Evolutionary conservation across 306 rosid genomes (phyloP).

Genomic region (Cicer judaicum): DNA sequence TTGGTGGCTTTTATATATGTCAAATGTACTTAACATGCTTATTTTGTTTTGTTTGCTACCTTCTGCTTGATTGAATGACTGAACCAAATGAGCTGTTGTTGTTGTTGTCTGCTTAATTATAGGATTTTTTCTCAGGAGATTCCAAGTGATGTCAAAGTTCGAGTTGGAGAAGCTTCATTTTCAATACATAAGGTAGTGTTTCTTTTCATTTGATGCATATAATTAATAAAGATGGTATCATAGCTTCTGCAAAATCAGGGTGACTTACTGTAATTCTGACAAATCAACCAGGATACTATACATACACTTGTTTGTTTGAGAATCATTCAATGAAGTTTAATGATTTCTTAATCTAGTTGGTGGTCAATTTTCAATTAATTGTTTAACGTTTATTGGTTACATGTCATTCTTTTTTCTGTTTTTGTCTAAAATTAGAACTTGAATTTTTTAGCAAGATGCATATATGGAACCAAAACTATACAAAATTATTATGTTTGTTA

Average conservation of each 20-base stretch:
- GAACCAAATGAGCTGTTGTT: slow-evolving; percentile 31
- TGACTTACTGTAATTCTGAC: no score
- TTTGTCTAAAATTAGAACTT: slow-evolving; percentile 10
- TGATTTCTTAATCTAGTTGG: not conserved
- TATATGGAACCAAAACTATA: slow-evolving; percentile 1
- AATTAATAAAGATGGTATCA: no score
- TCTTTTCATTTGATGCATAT: slow-evolving; percentile 24
- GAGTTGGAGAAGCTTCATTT: slow-evolving; percentile 79
- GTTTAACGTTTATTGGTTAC: not conserved
- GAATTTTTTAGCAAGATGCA: slow-evolving; percentile 32
- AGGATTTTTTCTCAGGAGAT: slow-evolving; percentile 98
- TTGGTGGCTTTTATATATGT: not conserved
- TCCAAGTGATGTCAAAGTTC: slow-evolving; percentile 85
- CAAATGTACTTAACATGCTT: slow-evolving; percentile 24
- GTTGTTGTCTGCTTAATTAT: slow-evolving; percentile 38
- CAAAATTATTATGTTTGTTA: not conserved
- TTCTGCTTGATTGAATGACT: slow-evolving; percentile 21
- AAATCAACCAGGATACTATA: no score
- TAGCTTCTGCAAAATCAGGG: no score
- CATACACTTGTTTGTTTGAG: not conserved
- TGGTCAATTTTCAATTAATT: slow-evolving; percentile 4
- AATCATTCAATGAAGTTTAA: not conserved
- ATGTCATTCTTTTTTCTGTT: not conserved
- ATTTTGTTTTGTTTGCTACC: slow-evolving; percentile 21
- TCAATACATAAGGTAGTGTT: slow-evolving; percentile 81